phyloP scores from a whole-genome alignment of 371 early-diverging fungal genomes.

The Apophysomyces trapeziformis region DNA sequence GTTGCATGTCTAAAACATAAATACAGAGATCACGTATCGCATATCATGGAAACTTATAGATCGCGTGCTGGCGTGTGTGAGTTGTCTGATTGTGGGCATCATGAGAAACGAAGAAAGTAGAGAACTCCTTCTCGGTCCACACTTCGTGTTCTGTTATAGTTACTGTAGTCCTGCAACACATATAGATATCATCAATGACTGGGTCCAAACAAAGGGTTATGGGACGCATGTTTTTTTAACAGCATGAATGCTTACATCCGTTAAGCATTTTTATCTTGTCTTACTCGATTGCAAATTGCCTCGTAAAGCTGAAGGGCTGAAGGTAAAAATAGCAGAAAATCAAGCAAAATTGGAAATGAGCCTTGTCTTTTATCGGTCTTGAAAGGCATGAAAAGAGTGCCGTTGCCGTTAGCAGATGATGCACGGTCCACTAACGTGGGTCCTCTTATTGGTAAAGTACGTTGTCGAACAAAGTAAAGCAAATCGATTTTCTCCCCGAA shows the following conservation, averaged over 20 bases:
- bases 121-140: too few species aligned
- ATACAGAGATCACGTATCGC: too few species aligned
- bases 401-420: constrained; percentile 72
- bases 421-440: constrained; percentile 61
- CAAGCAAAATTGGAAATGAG: constrained; percentile 71
- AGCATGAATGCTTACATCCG: constrained; percentile 96
- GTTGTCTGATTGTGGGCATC: too few species aligned
- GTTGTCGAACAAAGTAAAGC: background rate
- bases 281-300: constrained; percentile 94
- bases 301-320: constrained; percentile 75
- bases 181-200: constrained; percentile 88
- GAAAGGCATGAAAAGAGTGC: constrained; percentile 93
- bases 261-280: constrained; percentile 96
- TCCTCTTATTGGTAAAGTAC: constrained; percentile 66
- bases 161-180: constrained; percentile 71
- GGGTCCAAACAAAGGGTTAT: constrained; percentile 83
- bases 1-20: too few species aligned
- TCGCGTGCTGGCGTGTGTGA: too few species aligned
- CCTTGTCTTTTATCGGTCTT: constrained; percentile 91
- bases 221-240: constrained; percentile 83
- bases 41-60: too few species aligned
- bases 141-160: too few species aligned
- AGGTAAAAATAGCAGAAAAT: constrained; percentile 45
- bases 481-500: constrained; percentile 53
- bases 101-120: too few species aligned